Base-by-base conservation (phyloP, 768 basidiomycete species). In the Pulveroboletus ravenelii region DNA sequence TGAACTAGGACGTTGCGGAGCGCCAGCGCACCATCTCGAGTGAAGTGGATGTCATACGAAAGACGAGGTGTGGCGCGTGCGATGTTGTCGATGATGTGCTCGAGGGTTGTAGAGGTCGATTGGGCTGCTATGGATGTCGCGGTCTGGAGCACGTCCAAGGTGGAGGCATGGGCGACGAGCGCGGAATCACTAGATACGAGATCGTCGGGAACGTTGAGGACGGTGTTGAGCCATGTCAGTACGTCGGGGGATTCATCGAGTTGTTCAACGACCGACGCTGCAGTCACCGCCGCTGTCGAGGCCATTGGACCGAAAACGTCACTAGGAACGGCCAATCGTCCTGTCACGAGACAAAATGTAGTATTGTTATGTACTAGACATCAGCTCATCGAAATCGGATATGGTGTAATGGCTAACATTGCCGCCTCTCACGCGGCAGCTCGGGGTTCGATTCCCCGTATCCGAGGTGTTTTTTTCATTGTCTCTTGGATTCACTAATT, bases 21-120 rank as follows among this genome's bases (percentile, higher is more conserved):
- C 3, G 87, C 78, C 15, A 87, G 69, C 1, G 94, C 93, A 30
- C 86, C 84, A 60, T 98, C 95, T 38, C 90, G 86, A 84, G 97
- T 94, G 73, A 96, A 96, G 65, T 98, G 94, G 32, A 99, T 76
- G 69, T 98, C 96, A 66, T 96, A 98, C 1, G 89, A 84, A 41
- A 99, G 77, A 35, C 96, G 81, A 12, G 96, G 92, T 18, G 97
- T 85, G 5, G 85, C 81, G 43, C 93, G 82, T 2, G 94, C 92
- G 38, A 97, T 89, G 64, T 97, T 93, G 62, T 93, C 87, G 51
- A 99, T 93, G 41, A 84, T 81, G 53, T 84, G 84, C 66, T 97
- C 96, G 49, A 97, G 80, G 46, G 87, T 76, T 10, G 84, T 72
- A 3, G 93, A 89, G 0, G 93, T 94, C 59, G 97, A 94, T 62